Conservation (phyloP, 208 protist species). For the Leishmania aethiopica region DNA sequence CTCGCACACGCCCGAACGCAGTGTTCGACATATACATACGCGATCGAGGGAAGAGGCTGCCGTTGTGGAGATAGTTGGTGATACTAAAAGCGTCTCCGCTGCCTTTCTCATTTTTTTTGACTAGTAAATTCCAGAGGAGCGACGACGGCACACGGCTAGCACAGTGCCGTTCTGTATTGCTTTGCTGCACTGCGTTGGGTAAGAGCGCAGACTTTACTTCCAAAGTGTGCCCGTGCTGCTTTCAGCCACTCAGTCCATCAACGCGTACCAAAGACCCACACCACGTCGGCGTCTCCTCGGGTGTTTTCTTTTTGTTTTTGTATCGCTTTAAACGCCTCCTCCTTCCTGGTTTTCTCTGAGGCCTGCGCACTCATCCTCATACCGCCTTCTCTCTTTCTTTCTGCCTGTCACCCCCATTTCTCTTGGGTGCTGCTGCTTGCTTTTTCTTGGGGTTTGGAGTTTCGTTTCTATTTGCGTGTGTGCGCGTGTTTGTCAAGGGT, state of each 20-base stretch:
- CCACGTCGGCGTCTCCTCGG: neutral
- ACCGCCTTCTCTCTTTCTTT: constrained; percentile 7
- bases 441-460: neutral
- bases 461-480: neutral
- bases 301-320: neutral
- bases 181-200: neutral
- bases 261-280: neutral
- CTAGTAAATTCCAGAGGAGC: neutral
- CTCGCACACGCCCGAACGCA: neutral
- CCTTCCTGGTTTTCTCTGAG: constrained; percentile 2
- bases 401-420: constrained; percentile 1
- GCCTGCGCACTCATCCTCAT: neutral
- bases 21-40: neutral
- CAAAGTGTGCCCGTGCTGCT: constrained; percentile 1
- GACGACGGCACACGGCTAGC: neutral
- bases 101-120: neutral
- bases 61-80: neutral
- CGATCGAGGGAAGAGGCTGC: neutral
- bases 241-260: neutral
- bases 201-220: neutral
- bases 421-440: constrained; percentile 5
- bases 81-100: neutral
- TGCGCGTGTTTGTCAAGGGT: neutral
- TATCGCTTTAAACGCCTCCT: neutral
- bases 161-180: neutral